These are phyloP conservation scores for Apophysomyces trapeziformis DNA, from an alignment of 371 early-diverging fungal genomes.

Conservation along the genomic window DNA sequence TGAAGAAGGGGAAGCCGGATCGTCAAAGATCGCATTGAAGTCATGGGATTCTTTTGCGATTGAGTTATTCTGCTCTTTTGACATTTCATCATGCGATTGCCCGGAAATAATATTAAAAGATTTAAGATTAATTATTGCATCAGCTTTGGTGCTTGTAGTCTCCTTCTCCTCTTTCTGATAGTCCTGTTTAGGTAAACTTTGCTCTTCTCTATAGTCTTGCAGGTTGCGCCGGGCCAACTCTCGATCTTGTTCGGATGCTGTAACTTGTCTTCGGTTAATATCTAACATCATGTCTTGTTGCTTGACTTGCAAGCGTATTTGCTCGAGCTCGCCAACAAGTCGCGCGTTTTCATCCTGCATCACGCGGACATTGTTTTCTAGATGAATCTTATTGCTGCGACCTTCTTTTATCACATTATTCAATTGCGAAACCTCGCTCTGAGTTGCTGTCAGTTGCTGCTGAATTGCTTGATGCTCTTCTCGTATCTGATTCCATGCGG, in stretches of 20 bases:
- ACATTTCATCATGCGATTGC: not conserved
- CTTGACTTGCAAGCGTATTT: conserved; percentile 30
- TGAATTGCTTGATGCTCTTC: conserved; percentile 34
- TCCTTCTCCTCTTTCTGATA: conserved; percentile 9
- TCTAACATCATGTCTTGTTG: conserved; percentile 44
- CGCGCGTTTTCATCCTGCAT: conserved; percentile 44
- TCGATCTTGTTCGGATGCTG: conserved; percentile 43
- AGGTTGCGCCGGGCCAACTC: conserved; percentile 30
- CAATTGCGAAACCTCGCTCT: conserved; percentile 22
- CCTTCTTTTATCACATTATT: conserved; percentile 33
- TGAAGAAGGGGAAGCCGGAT: not conserved
- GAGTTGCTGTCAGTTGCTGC: conserved; percentile 18
- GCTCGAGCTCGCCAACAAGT: conserved; percentile 30
- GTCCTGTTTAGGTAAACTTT: conserved; percentile 15
- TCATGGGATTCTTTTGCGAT: not conserved
- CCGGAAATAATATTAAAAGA: not conserved
- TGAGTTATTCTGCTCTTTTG: not conserved
- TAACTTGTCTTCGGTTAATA: conserved; percentile 40
- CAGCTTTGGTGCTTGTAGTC: not conserved
- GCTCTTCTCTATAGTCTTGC: conserved; percentile 31
- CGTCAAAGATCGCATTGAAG: conserved; percentile 1
- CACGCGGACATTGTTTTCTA: conserved; percentile 36
- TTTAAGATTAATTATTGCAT: not conserved
- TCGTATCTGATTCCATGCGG: conserved; percentile 27
- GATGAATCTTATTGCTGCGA: conserved; percentile 33